A percentile compares a stretch with the other conserved stretches of the same genome.
These are phyloP conservation scores for Ceratobasidium sp. DNA, from an alignment of 1,284 basidiomycete genomes.

Conservation along the genomic window DNA sequence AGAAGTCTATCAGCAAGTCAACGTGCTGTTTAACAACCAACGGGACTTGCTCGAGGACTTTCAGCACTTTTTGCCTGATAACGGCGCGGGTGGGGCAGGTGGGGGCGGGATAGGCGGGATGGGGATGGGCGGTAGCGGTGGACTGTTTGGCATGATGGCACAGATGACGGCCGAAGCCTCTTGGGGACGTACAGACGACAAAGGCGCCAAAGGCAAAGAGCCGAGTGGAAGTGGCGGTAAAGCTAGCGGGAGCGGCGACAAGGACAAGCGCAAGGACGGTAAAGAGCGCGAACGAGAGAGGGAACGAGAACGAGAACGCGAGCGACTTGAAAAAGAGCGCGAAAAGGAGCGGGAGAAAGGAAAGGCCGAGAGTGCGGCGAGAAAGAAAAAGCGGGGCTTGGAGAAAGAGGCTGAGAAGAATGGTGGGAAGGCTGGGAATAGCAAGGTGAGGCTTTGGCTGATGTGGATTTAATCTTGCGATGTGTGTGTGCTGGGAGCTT, in stretches of 20 bases:
- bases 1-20: conserved; percentile 95
- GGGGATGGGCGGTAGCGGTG: conserved; percentile 52
- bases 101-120: conserved; percentile 41
- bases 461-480: conserved; percentile 29
- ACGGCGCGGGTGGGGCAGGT: conserved; percentile 56
- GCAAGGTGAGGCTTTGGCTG: conserved; percentile 51
- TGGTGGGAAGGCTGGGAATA: conserved; percentile 54
- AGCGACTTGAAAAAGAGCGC: conserved; percentile 46
- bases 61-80: conserved; percentile 94
- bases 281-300: conserved; percentile 59
- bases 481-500: not conserved
- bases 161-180: conserved; percentile 54
- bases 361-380: conserved; percentile 45
- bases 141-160: conserved; percentile 60
- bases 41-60: conserved; percentile 96
- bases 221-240: conserved; percentile 54
- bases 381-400: conserved; percentile 51
- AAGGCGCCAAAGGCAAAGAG: conserved; percentile 51
- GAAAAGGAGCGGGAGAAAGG: conserved; percentile 46
- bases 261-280: conserved; percentile 54
- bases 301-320: conserved; percentile 73
- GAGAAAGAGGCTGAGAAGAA: conserved; percentile 56
- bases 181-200: conserved; percentile 48
- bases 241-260: conserved; percentile 45
- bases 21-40: conserved; percentile 91